Conservation (phyloP, 306 rosid genomes). For the Trifolium repens region DNA sequence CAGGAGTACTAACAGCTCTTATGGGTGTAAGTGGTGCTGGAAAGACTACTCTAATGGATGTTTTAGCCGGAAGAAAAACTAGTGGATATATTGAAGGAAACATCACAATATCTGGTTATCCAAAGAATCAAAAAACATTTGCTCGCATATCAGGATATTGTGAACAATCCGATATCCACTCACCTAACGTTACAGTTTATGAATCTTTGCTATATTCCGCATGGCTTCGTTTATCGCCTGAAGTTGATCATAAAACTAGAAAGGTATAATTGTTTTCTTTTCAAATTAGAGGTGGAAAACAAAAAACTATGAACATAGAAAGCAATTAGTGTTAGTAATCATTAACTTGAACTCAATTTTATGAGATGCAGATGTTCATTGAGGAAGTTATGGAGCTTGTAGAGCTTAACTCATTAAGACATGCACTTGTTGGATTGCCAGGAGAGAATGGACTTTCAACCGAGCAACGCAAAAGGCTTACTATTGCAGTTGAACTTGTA, state of each 20-base stretch:
- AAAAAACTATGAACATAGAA: background rate
- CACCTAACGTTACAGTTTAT: conserved; percentile 74
- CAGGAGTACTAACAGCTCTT: conserved; percentile 56
- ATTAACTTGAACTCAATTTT: background rate
- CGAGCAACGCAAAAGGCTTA: conserved; percentile 56
- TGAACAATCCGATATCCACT: conserved; percentile 82
- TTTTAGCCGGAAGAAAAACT: conserved; percentile 80
- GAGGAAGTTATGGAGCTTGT: conserved; percentile 59
- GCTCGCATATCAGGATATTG: conserved; percentile 82
- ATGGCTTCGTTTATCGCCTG: conserved; percentile 69
- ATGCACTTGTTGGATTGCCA: conserved; percentile 56
- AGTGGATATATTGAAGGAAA: conserved; percentile 66
- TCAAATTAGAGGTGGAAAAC: background rate
- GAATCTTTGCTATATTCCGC: conserved; percentile 76
- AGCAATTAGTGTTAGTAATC: background rate
- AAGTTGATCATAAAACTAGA: conserved; percentile 60
- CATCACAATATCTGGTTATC: conserved; percentile 64
- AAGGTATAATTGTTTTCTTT: conserved; percentile 42
- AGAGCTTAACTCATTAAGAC: conserved; percentile 47
- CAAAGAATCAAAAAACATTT: conserved; percentile 72
- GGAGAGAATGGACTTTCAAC: conserved; percentile 49
- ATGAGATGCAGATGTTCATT: conserved; percentile 45
- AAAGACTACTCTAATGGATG: conserved; percentile 80
- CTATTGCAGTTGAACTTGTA: conserved; percentile 52
- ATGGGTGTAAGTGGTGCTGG: conserved; percentile 70